Percentiles rank a stretch among this genome's conserved stretches.
Evolutionary conservation across 106 monocot genomes (phyloP).

Genomic region (Alisma plantagoaquatica): DNA sequence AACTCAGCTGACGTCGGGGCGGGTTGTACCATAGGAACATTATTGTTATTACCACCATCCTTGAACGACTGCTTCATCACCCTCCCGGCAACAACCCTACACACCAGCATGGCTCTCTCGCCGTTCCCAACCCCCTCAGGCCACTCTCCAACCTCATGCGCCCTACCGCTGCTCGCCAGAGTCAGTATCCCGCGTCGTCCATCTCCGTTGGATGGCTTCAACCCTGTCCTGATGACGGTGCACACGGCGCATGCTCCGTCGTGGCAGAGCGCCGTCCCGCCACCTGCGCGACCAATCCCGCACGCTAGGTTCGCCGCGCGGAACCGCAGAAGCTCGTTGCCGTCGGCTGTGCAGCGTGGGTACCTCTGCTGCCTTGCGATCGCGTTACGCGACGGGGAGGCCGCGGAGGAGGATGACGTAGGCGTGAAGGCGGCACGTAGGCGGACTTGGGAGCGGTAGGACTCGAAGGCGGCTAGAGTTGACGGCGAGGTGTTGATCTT

Average conservation of each 20-base stretch:
- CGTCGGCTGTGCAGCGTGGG: constrained; percentile 68
- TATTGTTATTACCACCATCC: no score
- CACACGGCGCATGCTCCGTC: constrained; percentile 35
- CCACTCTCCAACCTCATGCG: constrained; percentile 29
- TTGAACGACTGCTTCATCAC: constrained; percentile 50
- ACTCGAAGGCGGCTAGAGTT: constrained; percentile 49
- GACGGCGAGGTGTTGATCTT: constrained; percentile 49
- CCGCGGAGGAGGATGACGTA: no score
- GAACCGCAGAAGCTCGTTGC: constrained; percentile 75
- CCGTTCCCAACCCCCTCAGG: constrained; percentile 13
- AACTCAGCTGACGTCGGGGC: constrained; percentile 3
- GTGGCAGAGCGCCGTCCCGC: constrained; percentile 33
- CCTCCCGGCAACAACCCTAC: constrained; percentile 78
- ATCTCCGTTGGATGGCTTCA: constrained; percentile 36
- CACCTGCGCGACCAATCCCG: constrained; percentile 34
- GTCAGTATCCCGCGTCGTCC: constrained; percentile 27
- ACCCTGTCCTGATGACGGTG: constrained; percentile 49
- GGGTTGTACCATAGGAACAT: no score
- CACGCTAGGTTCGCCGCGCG: constrained; percentile 35
- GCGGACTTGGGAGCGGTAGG: constrained; percentile 48
- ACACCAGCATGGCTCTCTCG: constrained; percentile 64
- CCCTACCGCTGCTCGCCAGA: constrained; percentile 50
- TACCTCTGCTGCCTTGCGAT: no score
- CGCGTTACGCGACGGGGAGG: no score
- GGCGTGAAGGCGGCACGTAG: constrained; percentile 28